Evolutionary conservation across 495 filamentous ascomycete genomes (phyloP), one percentile per base, ranked within the genome.

Genomic region (Evansstolkia leycettana): DNA sequence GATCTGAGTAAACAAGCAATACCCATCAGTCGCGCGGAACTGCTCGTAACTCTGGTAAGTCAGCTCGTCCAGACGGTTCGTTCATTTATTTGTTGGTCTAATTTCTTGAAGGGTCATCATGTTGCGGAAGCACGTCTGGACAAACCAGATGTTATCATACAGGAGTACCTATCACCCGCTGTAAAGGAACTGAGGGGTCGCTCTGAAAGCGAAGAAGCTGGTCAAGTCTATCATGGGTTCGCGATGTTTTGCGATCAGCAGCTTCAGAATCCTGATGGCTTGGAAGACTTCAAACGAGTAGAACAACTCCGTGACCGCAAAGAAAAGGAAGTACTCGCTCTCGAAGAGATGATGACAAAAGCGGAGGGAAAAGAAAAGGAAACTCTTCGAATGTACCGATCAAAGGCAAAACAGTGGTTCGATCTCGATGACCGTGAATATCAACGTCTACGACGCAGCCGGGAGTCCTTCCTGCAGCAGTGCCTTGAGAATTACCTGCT

Each of bases 401-500:
- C 52, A 1, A 89, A 82, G 45, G 78, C 88, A n/a, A 79, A 76
- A 50, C 76, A 76, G 41, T 96, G 90, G 92, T 78, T 89, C 29
- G 73, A 80, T 8, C 72, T 99, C 12, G 90, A 96, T 43, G 74
- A 90, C 43, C 74, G 75, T 16, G 90, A 96, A 57, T 82, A 87
- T 36, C 74, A 84, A 44, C 76, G 86, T 27, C 69, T 93, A 11
- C 72, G 67, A 30, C 62, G 74, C 37, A 84, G 70, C 37, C 76
- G 88, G 16, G 76, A 84, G 38, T 76, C 83, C 18, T 92, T 94
- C 47, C 60, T 94, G 5, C 72, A 78, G 16, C 76, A 87, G 46
- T 87, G 87, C 51, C 66, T 96, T n/a, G 82, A 90, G 53, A 95
- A 96, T 47, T 96, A 99, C 47, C 74, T 99, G 2, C 78, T 87